Percentiles rank a stretch among this genome's conserved stretches.
Evolutionary conservation across 2,329 filamentous ascomycete species (phyloP).

Genomic region (Juglanconis sp.): DNA sequence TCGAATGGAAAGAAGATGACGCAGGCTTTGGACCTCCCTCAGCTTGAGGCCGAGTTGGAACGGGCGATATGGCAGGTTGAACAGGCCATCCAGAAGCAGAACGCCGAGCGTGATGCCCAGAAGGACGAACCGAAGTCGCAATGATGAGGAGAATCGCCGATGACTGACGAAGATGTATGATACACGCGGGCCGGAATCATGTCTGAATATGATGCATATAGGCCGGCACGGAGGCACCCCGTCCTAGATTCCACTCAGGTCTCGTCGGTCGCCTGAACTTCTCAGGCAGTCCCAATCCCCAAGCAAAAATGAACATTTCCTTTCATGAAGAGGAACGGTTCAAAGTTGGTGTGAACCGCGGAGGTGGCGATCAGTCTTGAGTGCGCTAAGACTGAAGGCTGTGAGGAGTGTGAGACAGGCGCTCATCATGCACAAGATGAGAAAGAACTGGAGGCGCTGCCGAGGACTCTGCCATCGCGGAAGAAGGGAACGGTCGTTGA

Average conservation of each 20-base stretch:
- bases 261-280: not conserved
- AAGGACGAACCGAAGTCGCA: conserved; percentile 17
- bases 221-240: not conserved
- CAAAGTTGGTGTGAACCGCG: not conserved
- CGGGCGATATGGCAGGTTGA: conserved; percentile 74
- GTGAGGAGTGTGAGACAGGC: conserved; percentile 14
- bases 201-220: conserved; percentile 5
- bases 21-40: conserved; percentile 62
- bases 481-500: not conserved
- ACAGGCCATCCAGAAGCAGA: conserved; percentile 39
- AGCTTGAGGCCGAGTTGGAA: conserved; percentile 70
- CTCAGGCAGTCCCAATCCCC: conserved; percentile 1
- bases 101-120: conserved; percentile 18
- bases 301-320: conserved; percentile 5
- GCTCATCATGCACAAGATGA: conserved; percentile 13
- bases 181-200: conserved; percentile 3
- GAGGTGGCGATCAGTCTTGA: conserved; percentile 12
- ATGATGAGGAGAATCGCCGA: conserved; percentile 3
- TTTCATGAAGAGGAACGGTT: not conserved
- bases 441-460: conserved; percentile 11
- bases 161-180: conserved; percentile 4
- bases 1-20: conserved; percentile 31
- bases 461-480: not conserved
- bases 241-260: conserved; percentile 10
- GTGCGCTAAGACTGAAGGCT: conserved; percentile 10